Conservation (phyloP, 192 early-diverging fungal genomes). For the Linnemannia exigua region DNA sequence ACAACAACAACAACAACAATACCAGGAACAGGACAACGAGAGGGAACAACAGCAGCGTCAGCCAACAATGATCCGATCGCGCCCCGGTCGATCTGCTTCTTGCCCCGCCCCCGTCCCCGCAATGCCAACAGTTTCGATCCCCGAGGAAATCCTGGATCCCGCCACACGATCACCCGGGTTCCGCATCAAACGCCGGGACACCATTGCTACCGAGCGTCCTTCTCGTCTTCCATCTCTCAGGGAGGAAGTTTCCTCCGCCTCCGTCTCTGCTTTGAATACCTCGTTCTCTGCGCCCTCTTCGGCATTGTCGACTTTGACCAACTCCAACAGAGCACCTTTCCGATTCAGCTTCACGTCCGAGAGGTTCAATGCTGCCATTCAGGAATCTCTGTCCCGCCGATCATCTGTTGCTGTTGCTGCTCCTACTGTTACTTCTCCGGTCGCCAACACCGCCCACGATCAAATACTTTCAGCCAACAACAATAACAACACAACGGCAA, state of each 20-base stretch:
- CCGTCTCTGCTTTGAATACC: too few species aligned
- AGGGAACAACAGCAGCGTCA: conserved; percentile 11
- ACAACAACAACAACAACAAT: neutral
- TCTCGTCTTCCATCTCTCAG: neutral
- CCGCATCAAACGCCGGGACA: conserved; percentile 31
- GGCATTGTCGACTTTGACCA: conserved; percentile 5
- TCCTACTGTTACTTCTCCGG: too few species aligned
- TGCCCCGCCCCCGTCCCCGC: conserved; percentile 4
- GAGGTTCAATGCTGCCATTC: conserved; percentile 37
- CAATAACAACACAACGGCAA: neutral
- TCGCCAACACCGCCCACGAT: neutral
- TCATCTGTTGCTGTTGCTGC: neutral
- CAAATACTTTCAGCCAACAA: neutral
- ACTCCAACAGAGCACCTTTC: conserved; percentile 5
- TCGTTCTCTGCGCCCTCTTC: conserved; percentile 4
- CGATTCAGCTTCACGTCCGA: conserved; percentile 51
- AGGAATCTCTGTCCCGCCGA: neutral
- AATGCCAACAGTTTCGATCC: conserved; percentile 27
- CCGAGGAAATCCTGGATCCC: conserved; percentile 50
- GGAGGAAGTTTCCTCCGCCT: neutral
- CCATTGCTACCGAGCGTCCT: neutral
- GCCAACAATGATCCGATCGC: neutral
- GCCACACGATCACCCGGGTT: conserved; percentile 42
- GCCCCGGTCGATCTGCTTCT: neutral
- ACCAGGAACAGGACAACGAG: neutral